Evolutionary conservation across 257 asterid species (phyloP).

Genomic region (Plantago elongata): DNA sequence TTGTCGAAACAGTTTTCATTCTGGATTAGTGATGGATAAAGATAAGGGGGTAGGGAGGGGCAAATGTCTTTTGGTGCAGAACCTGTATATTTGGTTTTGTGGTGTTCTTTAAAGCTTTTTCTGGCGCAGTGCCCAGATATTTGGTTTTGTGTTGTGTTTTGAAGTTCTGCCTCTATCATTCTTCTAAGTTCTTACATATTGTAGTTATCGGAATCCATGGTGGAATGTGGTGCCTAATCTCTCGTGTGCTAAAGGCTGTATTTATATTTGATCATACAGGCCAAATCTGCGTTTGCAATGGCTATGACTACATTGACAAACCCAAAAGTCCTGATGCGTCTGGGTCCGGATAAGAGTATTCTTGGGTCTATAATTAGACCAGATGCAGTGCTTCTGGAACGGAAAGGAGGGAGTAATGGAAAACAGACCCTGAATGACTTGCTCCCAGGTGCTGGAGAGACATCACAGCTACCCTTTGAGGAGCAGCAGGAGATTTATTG

Average conservation of each 20-base stretch:
- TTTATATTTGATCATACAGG: slow-evolving; percentile 38
- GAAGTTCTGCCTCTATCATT: not conserved
- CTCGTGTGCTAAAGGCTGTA: not conserved
- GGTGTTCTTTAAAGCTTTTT: slow-evolving; percentile 1
- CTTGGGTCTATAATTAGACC: slow-evolving; percentile 87
- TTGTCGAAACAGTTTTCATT: slow-evolving; percentile 6
- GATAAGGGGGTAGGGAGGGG: not conserved
- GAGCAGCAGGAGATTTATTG: slow-evolving; percentile 54
- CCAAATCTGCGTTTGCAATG: slow-evolving; percentile 84
- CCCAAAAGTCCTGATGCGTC: slow-evolving; percentile 44
- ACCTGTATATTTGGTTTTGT: not conserved
- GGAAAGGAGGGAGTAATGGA: slow-evolving; percentile 74
- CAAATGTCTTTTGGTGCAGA: no score
- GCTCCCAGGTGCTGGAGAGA: slow-evolving; percentile 58
- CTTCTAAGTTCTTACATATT: no score
- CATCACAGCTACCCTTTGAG: slow-evolving; percentile 32
- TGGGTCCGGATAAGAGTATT: slow-evolving; percentile 66
- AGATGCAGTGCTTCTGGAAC: slow-evolving; percentile 64
- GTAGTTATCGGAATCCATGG: no score
- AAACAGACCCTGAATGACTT: slow-evolving; percentile 38
- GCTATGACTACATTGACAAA: slow-evolving; percentile 71
- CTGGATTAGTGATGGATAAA: not conserved
- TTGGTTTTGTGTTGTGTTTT: not conserved
- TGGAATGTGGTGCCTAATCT: no score
- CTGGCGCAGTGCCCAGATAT: not conserved